phyloP scores from a whole-genome alignment of 768 basidiomycete species.

The Termitomyces sp. region DNA sequence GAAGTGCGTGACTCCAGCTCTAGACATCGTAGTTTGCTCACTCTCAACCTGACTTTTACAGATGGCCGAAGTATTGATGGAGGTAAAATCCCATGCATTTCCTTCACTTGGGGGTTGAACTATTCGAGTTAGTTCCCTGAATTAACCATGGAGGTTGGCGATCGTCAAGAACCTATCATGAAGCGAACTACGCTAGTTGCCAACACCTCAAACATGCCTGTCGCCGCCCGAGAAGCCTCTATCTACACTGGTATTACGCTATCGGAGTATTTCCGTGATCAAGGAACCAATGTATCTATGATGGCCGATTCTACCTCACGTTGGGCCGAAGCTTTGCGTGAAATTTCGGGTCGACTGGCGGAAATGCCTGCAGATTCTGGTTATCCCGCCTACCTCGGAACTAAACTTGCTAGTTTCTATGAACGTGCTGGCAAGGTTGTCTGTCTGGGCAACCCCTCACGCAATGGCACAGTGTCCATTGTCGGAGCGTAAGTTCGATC shows the following conservation, averaged over 20 bases:
- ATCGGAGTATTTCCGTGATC: conserved; percentile 99
- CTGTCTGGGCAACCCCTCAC: conserved; percentile 81
- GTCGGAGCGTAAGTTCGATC: conserved; percentile 84
- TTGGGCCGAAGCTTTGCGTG: conserved; percentile 98
- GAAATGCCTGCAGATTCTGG: conserved; percentile 99
- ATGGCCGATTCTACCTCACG: conserved; percentile 99
- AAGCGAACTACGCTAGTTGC: conserved; percentile 98
- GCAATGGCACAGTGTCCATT: conserved; percentile 94
- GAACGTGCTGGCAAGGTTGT: conserved; percentile 96
- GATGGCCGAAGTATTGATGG: conserved; percentile 99
- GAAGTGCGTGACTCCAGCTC: conserved; percentile 45
- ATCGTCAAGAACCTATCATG: conserved; percentile 99
- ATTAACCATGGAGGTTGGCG: conserved; percentile 85
- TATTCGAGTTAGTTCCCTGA: conserved; percentile 61
- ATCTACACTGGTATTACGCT: conserved; percentile 99
- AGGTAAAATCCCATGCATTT: conserved; percentile 40
- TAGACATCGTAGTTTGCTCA: conserved; percentile 4
- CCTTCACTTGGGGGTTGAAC: neutral
- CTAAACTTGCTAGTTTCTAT: conserved; percentile 97
- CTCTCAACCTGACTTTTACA: conserved; percentile 18
- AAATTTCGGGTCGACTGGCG: conserved; percentile 97
- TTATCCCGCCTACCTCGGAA: conserved; percentile 94
- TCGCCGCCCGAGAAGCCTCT: conserved; percentile 97
- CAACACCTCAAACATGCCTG: conserved; percentile 99
- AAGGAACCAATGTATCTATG: conserved; percentile 96